Base-by-base conservation (phyloP, 2,329 filamentous ascomycete species). In the Myotisia sp. region DNA sequence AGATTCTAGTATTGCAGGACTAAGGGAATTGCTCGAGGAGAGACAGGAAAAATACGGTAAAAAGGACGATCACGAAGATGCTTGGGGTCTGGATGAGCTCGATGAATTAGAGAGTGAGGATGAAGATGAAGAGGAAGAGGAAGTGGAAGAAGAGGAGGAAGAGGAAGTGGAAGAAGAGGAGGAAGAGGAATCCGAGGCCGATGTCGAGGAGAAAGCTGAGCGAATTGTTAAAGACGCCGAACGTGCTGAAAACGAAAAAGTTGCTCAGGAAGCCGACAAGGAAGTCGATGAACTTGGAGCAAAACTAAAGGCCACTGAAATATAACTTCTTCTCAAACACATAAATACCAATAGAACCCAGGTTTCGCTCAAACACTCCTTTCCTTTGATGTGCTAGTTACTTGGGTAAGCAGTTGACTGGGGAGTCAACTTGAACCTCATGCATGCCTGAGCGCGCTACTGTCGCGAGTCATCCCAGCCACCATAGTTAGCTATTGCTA, bases 61-160 rank as follows among this genome's bases (percentile, higher is more conserved):
- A 12, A 62, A 70, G 6, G 63, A 70, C 3, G 70, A 87, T 23
- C 68, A 79, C 27, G 85, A 92, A 55, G 79, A 85, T 41, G 72
- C 76, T 16, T 90, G 82, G 81, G 82, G 82, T 26, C 58, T 94
- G 16, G 87, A 93, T 52, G 80, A 80, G 50, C 70, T 93, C 28
- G 80, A 79, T 47, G 86, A 94, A 46, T 73, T 94, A 2, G 82
- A 87, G 47, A 81, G 84, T 33, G 70, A 74, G 6, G 71, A 74
- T 8, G 77, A 73, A 1, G 76, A 81, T 4, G 74, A 77, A 16
- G 76, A 78, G 3, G 77, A 76, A 8, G 76, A 76, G 9, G 70
- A 74, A 16, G 74, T 75, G 5, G 75, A 74, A 5, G 76, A 76
- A 1, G 76, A 78, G 5, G 77, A 79, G 12, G 76, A 80, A 2